phyloP scores from a whole-genome alignment of 352 stramenopile genomes.

The Globisporangium rhizosaccharum region DNA sequence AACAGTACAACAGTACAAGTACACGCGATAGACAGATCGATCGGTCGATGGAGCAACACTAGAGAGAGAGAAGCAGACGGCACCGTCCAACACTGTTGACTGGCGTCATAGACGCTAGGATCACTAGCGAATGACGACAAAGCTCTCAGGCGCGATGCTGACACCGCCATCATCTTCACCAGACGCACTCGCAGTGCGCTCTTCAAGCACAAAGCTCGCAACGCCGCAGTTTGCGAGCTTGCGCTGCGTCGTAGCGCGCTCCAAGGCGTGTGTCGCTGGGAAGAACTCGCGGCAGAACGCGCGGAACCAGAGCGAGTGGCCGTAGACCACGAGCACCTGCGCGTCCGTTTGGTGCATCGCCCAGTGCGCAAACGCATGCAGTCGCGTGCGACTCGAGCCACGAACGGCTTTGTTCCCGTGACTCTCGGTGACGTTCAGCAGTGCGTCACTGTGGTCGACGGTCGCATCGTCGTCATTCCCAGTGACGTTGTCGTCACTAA shows the following conservation, averaged over 20 bases:
- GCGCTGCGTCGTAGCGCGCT: conserved; percentile 39
- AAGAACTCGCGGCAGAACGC: conserved; percentile 82
- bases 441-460: conserved; percentile 23
- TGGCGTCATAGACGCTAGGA: too few relatives aligned
- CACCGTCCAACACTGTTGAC: too few relatives aligned
- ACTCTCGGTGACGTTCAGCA: conserved; percentile 75
- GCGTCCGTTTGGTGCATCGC: conserved; percentile 37
- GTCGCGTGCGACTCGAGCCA: conserved; percentile 46
- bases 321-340: conserved; percentile 71
- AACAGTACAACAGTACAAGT: too few relatives aligned
- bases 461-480: too few relatives aligned
- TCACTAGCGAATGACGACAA: neutral
- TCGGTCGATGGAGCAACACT: neutral
- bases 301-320: conserved; percentile 84
- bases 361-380: conserved; percentile 69
- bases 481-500: too few relatives aligned
- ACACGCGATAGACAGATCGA: neutral
- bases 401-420: conserved; percentile 78
- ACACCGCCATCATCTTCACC: neutral
- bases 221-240: conserved; percentile 82
- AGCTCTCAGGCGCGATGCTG: neutral
- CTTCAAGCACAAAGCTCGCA: conserved; percentile 65
- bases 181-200: conserved; percentile 7
- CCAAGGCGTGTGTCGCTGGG: conserved; percentile 15
- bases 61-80: neutral